Conservation (phyloP, 202 grass and related monocot genomes). For the Setaria viridis region DNA sequence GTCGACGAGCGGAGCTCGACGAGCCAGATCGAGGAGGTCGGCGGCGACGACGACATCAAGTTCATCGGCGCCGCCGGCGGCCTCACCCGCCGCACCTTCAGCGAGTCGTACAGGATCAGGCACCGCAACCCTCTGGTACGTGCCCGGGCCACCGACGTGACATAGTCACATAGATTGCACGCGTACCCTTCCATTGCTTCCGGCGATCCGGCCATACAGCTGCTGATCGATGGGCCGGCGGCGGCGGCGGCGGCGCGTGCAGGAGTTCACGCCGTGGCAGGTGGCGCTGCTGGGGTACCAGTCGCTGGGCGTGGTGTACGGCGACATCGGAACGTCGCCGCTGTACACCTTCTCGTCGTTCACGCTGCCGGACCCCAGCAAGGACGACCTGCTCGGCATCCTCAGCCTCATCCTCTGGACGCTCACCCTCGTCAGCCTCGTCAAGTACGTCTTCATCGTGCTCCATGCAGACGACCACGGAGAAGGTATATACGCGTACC, state of each 20-base stretch:
- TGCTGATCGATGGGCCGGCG: neutral
- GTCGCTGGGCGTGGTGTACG: slow-evolving; percentile 82
- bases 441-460: slow-evolving; percentile 81
- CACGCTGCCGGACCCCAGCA: slow-evolving; percentile 31
- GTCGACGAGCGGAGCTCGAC: slow-evolving; percentile 42
- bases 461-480: slow-evolving; percentile 75
- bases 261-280: slow-evolving; percentile 65
- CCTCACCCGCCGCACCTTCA: slow-evolving; percentile 42
- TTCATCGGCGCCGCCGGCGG: neutral
- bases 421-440: slow-evolving; percentile 63
- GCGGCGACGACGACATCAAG: neutral
- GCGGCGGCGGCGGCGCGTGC: neutral
- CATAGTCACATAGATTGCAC: too few relatives aligned
- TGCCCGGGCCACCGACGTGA: neutral
- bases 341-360: slow-evolving; percentile 77
- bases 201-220: neutral
- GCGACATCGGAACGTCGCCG: slow-evolving; percentile 82
- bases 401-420: slow-evolving; percentile 85
- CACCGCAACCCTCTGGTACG: slow-evolving; percentile 52
- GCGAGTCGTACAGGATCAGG: slow-evolving; percentile 55
- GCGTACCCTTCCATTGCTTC: neutral
- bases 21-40: neutral
- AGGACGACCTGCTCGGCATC: slow-evolving; percentile 65
- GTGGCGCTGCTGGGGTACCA: slow-evolving; percentile 62
- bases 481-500: slow-evolving; percentile 50